Evolutionary conservation across 164 flowering plant species (phyloP).

Genomic region (Annona squamosa): DNA sequence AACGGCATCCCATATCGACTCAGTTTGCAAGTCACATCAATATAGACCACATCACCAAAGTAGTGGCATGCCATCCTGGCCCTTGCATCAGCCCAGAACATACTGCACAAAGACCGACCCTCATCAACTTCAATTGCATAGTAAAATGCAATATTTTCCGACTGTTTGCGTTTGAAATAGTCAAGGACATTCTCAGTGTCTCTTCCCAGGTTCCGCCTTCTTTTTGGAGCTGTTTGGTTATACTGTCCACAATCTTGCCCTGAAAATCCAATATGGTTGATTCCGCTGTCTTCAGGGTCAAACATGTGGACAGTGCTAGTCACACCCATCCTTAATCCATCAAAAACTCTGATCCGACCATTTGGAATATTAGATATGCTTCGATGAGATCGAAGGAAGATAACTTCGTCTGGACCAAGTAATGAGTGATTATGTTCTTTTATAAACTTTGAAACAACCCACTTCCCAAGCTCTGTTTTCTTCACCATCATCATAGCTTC

Average conservation of each 20-base stretch:
- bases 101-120: conserved; percentile 32
- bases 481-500: conserved; percentile 64
- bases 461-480: conserved; percentile 39
- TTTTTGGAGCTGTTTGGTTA: conserved; percentile 42
- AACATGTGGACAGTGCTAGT: conserved; percentile 70
- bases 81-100: conserved; percentile 37
- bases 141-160: conserved; percentile 32
- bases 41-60: conserved; percentile 39
- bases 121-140: conserved; percentile 36
- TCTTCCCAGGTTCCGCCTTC: conserved; percentile 50
- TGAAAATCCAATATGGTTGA: conserved; percentile 73
- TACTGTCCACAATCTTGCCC: conserved; percentile 78
- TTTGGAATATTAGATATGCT: background rate
- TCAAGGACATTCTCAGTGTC: conserved; percentile 66
- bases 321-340: conserved; percentile 58
- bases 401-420: conserved; percentile 52
- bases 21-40: conserved; percentile 38
- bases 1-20: conserved; percentile 32
- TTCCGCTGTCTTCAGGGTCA: conserved; percentile 65
- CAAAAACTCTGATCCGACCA: background rate
- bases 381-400: conserved; percentile 26
- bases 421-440: conserved; percentile 69
- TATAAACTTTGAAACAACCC: conserved; percentile 64
- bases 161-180: conserved; percentile 38
- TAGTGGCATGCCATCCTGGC: conserved; percentile 27